Evolutionary conservation across 768 basidiomycete genomes (phyloP).

Genomic region (Trametes cubensis): DNA sequence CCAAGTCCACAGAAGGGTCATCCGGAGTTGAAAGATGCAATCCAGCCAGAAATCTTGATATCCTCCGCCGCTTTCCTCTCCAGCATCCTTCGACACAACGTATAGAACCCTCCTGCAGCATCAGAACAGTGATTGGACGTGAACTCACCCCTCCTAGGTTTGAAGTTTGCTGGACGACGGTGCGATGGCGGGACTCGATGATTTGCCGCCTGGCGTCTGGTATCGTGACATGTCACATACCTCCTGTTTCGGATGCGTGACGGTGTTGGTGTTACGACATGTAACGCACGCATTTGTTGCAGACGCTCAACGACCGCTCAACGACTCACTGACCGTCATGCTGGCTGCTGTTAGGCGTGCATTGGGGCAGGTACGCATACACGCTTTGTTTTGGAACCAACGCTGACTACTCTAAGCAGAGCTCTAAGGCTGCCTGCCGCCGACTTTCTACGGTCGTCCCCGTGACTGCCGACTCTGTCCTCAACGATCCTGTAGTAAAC

Average conservation of each 20-base stretch:
- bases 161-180: conserved; percentile 32
- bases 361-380: conserved; percentile 26
- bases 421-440: conserved; percentile 16
- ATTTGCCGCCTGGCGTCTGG: conserved; percentile 15
- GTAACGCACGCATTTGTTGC: background rate
- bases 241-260: background rate
- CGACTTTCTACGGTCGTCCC: conserved; percentile 23
- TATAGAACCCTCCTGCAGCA: conserved; percentile 11
- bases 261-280: background rate
- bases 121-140: conserved; percentile 20
- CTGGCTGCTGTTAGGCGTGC: conserved; percentile 30
- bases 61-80: conserved; percentile 15
- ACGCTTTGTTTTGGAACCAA: background rate
- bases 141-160: conserved; percentile 45
- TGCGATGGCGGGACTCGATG: conserved; percentile 17
- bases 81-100: background rate
- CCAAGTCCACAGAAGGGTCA: conserved; percentile 38
- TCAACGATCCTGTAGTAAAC: background rate
- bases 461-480: background rate
- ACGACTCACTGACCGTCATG: conserved; percentile 25
- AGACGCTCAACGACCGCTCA: background rate
- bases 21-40: conserved; percentile 39
- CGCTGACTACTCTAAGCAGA: background rate
- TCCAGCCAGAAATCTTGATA: conserved; percentile 39
- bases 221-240: background rate